These are phyloP conservation scores for Vitis hybrid DNA, from an alignment of 177 flowering plant genomes.

Conservation along the genomic window DNA sequence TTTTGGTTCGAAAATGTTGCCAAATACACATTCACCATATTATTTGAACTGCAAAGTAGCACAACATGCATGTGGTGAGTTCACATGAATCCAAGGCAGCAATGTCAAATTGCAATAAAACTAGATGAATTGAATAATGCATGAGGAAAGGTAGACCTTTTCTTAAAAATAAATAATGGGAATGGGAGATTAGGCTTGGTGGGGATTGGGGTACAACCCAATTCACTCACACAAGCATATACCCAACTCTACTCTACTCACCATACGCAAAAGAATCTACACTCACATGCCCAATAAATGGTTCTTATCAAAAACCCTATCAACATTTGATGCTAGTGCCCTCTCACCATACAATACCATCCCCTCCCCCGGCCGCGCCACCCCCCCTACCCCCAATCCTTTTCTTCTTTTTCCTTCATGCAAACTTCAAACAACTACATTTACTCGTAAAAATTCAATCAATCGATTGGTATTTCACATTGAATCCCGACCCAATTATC, in stretches of 20 bases:
- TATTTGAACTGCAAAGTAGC: no score
- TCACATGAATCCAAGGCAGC: no score
- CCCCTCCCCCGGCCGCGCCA: neutral
- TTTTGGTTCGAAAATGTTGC: no score
- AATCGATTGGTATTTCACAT: neutral
- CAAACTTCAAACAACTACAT: neutral
- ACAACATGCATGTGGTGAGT: no score
- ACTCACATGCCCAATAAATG: conserved; percentile 21
- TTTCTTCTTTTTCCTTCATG: neutral
- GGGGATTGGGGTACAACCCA: neutral
- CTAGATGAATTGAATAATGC: no score
- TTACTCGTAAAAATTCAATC: neutral
- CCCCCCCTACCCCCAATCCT: neutral
- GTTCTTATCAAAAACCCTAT: conserved; percentile 18
- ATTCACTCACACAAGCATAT: neutral
- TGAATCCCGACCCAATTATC: neutral
- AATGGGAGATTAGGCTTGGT: neutral
- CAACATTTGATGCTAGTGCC: neutral
- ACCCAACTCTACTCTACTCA: neutral
- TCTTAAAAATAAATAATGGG: no score
- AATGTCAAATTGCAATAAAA: no score
- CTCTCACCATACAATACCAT: neutral
- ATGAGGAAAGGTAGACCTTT: no score
- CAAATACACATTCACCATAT: no score
- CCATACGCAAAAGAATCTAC: neutral